phyloP scores from a whole-genome alignment of 371 early-diverging fungal species.

The Circinella minor region DNA sequence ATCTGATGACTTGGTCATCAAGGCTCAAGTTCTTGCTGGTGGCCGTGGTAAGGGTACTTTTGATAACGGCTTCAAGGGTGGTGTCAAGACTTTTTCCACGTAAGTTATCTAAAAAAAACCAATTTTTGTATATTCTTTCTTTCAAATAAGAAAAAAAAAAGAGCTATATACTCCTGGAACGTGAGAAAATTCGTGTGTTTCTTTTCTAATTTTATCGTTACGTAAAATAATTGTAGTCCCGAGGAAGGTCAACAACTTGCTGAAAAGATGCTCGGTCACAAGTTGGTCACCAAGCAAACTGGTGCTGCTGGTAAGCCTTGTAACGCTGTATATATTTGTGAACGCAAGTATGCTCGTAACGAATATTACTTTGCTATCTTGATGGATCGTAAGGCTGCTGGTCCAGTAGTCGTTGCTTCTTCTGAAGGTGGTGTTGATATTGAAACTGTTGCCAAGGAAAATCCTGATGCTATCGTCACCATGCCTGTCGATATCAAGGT shows the following conservation, averaged over 20 bases:
- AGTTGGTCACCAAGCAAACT: conserved; percentile 97
- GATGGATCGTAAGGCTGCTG: conserved; percentile 94
- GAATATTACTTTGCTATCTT: conserved; percentile 99
- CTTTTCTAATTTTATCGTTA: too few relatives aligned
- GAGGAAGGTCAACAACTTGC: conserved; percentile 89
- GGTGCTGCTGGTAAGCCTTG: conserved; percentile 95
- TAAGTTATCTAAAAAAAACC: conserved; percentile 54
- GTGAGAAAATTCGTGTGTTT: too few relatives aligned
- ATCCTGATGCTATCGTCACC: conserved; percentile 92
- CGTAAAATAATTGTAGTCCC: conserved; percentile 58
- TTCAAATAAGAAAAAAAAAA: too few relatives aligned
- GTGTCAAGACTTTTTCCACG: conserved; percentile 93
- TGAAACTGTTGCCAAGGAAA: conserved; percentile 92
- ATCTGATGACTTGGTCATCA: conserved; percentile 91
- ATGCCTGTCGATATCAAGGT: conserved; percentile 78
- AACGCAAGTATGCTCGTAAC: conserved; percentile 93
- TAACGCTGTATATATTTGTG: conserved; percentile 93
- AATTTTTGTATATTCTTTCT: too few relatives aligned
- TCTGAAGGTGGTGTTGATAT: conserved; percentile 98
- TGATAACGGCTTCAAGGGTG: conserved; percentile 94
- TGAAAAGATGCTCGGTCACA: conserved; percentile 96
- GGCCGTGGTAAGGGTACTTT: conserved; percentile 99
- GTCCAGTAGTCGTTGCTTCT: conserved; percentile 95
- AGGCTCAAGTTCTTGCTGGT: conserved; percentile 99
- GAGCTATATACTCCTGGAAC: too few relatives aligned